Base-by-base conservation (phyloP, 2,329 filamentous ascomycete genomes). In the Neocatenulostroma microsporum region DNA sequence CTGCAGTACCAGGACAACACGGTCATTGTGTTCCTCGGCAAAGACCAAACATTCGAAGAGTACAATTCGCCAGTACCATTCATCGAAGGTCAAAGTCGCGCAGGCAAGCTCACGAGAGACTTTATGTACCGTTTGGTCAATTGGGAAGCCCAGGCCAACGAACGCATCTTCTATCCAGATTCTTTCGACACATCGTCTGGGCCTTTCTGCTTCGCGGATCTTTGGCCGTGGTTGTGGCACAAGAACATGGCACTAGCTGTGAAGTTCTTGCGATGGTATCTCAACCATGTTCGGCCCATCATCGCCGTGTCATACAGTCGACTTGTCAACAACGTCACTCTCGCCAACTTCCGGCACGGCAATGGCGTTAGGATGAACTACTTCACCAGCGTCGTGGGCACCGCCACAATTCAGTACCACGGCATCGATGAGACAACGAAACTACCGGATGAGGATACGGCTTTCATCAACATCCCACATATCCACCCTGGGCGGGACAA, bases 161-260 rank as follows among this genome's bases (percentile, higher is more conserved):
- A 14, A 14, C 26, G 26, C 13, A 14, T 7, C 26, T 9, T 29
- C 26, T 14, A 29, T 23, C 14, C 29, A 17, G 8, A 14, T 5
- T 18, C 31, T 5, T 23, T 34, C 18, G 18, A 34, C 21, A 5
- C 21, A 13, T 8, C 8, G n/a, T 24, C 21, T 8, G 21, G 21
- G 29, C 15, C 19, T 8, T 34, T 12, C 11, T 13, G 11, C 5
- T 34, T 34, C 21, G 31, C 24, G 17, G 31, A 34, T 24, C 31
- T 34, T 8, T 34, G 31, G 31, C 19, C 12, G 13, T 34, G 31
- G 31, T 10, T 34, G 31, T 23, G 31, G 31, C 31, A 34, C 31
- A 34, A 14, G 18, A 23, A 34, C 31, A 34, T 21, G 13, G 31
- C 5, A 10, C 8, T 8, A n/a, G 31, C 31, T 34, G 6, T n/a